phyloP scores from a whole-genome alignment of 192 early-diverging fungal genomes.

The Lunasporangiospora selenospora region DNA sequence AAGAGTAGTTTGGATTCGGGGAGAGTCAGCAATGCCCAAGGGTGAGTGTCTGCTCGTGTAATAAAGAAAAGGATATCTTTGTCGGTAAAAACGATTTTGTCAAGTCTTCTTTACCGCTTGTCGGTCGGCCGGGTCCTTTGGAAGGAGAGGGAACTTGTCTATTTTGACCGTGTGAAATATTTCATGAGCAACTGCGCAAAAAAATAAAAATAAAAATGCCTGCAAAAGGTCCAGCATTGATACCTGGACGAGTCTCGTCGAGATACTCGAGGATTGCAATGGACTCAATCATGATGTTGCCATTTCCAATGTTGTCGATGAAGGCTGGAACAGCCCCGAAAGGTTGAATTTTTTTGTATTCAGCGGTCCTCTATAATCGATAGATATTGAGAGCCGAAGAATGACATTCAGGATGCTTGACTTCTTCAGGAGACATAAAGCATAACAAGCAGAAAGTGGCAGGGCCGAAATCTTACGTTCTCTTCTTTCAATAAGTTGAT shows the following conservation, averaged over 20 bases:
- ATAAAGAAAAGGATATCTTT: background rate
- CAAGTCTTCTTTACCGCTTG: conserved; percentile 51
- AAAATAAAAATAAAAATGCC: background rate
- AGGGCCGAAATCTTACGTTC: conserved; percentile 50
- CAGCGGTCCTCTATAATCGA: conserved; percentile 44
- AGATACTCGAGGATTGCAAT: conserved; percentile 89
- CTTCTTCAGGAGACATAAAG: too few species aligned
- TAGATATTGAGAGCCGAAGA: background rate
- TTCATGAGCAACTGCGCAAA: background rate
- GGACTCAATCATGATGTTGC: conserved; percentile 65
- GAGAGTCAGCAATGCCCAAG: background rate
- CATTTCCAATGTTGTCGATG: conserved; percentile 50
- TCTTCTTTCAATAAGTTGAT: conserved; percentile 80
- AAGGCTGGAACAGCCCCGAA: conserved; percentile 74
- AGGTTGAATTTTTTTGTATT: conserved; percentile 73
- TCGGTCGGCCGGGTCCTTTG: conserved; percentile 65
- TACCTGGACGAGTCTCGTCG: conserved; percentile 77
- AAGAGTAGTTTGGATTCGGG: background rate
- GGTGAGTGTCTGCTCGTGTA: background rate
- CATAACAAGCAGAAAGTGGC: background rate
- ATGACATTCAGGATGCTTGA: too few species aligned
- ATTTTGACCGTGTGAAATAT: background rate
- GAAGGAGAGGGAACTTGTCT: conserved; percentile 74
- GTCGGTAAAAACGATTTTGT: background rate
- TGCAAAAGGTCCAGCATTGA: background rate